Base-by-base conservation (phyloP, 2,329 filamentous ascomycete species). In the Aspergillus candidus region DNA sequence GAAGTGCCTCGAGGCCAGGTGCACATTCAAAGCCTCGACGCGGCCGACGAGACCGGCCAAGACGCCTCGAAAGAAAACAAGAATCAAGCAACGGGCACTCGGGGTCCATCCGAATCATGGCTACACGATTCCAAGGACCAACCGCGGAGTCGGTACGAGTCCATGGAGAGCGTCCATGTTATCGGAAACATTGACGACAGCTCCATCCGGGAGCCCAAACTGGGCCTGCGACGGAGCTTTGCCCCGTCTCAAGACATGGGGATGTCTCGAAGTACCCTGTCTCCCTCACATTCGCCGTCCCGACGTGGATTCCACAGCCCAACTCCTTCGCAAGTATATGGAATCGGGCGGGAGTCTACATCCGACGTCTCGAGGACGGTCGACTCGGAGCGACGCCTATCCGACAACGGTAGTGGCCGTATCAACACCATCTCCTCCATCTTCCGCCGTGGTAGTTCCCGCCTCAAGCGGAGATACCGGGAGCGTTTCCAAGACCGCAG, bases 391-490 rank as follows among this genome's bases (percentile, higher is more conserved):
- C 72, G 75, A 35, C 78, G 78, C 49, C 68, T 71, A 15, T 82
- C 80, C 1, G 77, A 80, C 40, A 70, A 73, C 38, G 79, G 76
- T 44, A 62, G 60, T 32, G 66, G 61, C 18, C 65, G 63, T 43
- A 57, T 65, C 31, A 67, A 64, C 47, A 67, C 83, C 1, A 86
- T 89, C 73, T 79, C 82, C 4, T 82, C 86, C 0, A 78, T 96
- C 31, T 88, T 96, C 67, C 80, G 79, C 56, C 84, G 84, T 64
- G 79, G 79, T 22, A 75, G 71, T 42, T 70, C 67, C 35, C 69
- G 72, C 57, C 72, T 68, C 72, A 78, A 73, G 74, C 72, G 64
- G 72, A 77, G 69, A 66, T 80, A 66, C 60, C 71, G 60, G 22
- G 69, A 71, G 18, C 63, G 67, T 35, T 71, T 68, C 47, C 69